Percentiles rank a stretch among this genome's conserved stretches.
phyloP scores from a whole-genome alignment of 768 basidiomycete species.

The Tylopilus vinaceipallidus region DNA sequence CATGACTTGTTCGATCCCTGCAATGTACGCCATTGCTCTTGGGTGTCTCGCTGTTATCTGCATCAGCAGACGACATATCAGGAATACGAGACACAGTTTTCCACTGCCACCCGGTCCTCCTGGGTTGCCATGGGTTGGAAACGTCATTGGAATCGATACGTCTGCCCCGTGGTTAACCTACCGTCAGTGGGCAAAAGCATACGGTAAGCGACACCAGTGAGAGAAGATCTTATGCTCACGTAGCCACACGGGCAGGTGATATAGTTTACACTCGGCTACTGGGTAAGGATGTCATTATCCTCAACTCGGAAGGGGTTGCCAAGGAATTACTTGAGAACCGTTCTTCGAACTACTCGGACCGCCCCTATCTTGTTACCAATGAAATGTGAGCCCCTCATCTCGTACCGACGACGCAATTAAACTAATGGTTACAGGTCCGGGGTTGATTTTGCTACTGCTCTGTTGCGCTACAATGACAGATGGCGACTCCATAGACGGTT shows the following conservation, averaged over 20 bases:
- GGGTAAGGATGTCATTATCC: slow-evolving; percentile 9
- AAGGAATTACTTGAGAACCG: slow-evolving; percentile 7
- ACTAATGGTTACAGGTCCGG: background rate
- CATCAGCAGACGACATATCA: background rate
- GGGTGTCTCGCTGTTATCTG: background rate
- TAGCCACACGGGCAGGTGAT: background rate
- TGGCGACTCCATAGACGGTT: slow-evolving; percentile 27
- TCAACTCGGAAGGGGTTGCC: slow-evolving; percentile 10
- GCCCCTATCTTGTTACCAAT: background rate
- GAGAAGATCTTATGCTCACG: background rate
- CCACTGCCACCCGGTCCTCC: slow-evolving; percentile 6
- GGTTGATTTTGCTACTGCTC: slow-evolving; percentile 15
- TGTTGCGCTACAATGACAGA: slow-evolving; percentile 22
- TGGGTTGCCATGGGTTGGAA: slow-evolving; percentile 10
- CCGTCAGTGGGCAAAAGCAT: slow-evolving; percentile 6
- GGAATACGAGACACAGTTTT: background rate
- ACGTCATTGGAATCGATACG: background rate
- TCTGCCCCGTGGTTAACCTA: slow-evolving; percentile 9
- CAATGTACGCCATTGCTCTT: background rate
- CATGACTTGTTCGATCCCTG: background rate
- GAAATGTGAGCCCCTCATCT: background rate
- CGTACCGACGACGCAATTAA: background rate
- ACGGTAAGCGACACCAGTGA: background rate
- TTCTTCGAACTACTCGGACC: slow-evolving; percentile 11
- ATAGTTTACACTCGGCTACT: slow-evolving; percentile 1